Conservation (phyloP, 2,329 filamentous ascomycete species). For the Pseudogymnoascus sp. region DNA sequence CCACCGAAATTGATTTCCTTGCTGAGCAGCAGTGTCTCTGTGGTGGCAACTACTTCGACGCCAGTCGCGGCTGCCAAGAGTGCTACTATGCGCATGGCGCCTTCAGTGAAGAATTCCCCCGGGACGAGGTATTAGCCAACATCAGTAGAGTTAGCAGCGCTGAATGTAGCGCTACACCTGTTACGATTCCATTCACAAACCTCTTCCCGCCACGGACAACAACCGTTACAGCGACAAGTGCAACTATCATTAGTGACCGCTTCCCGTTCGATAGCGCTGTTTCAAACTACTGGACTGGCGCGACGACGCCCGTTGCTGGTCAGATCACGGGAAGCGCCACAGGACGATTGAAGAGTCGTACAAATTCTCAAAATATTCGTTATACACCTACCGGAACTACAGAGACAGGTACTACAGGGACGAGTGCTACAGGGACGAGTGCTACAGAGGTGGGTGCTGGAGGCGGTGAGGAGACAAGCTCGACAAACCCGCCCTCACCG, state of each 20-base stretch:
- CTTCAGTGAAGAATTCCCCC: not conserved
- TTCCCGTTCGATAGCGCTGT: not conserved
- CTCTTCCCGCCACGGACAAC: not conserved
- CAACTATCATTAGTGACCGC: not conserved
- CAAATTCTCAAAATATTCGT: not conserved
- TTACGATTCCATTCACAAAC: not conserved
- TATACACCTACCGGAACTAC: not conserved
- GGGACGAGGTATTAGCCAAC: not conserved
- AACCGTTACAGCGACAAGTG: no score
- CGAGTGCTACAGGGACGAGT: no score
- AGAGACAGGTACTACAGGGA: no score
- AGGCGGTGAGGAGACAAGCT: not conserved
- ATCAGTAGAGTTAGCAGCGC: not conserved
- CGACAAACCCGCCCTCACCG: not conserved
- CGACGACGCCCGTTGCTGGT: not conserved
- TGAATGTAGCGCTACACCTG: not conserved
- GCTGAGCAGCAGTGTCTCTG: constrained; percentile 12
- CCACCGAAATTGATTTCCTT: constrained; percentile 9
- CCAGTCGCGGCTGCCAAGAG: not conserved
- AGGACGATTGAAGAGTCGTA: not conserved
- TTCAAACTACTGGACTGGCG: not conserved
- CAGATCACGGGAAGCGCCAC: not conserved
- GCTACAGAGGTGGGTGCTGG: not conserved
- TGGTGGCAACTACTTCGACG: constrained; percentile 7
- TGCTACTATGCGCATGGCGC: not conserved